Conservation (phyloP, 2,329 filamentous ascomycete species). For the Talaromyces sp. region DNA sequence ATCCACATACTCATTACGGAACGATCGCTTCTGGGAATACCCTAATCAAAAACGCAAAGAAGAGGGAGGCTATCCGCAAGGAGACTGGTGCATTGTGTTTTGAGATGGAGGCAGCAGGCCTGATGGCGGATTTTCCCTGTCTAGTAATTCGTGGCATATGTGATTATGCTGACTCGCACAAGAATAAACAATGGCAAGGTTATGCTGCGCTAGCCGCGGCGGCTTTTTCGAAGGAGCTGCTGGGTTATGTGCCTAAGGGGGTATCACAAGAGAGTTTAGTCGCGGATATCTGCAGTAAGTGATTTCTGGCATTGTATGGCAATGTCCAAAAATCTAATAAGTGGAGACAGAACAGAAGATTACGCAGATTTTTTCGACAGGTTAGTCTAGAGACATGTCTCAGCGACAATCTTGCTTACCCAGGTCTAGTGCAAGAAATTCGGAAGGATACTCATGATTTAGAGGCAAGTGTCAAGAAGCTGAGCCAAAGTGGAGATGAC, state of each 20-base stretch:
- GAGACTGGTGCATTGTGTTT: not conserved
- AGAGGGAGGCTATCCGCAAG: not conserved
- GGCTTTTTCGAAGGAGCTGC: not conserved
- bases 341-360: no score
- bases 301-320: no score
- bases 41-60: not conserved
- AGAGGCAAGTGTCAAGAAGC: not conserved
- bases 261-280: not conserved
- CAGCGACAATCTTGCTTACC: no score
- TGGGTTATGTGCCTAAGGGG: not conserved
- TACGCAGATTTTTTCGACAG: no score
- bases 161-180: constrained; percentile 19
- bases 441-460: no score
- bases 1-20: not conserved
- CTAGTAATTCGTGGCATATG: constrained; percentile 17
- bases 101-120: not conserved
- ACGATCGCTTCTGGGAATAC: not conserved
- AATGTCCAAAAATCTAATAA: no score
- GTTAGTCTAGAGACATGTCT: no score
- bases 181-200: constrained; percentile 19
- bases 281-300: not conserved
- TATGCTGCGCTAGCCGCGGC: constrained; percentile 17
- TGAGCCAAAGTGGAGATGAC: not conserved
- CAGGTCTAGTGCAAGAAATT: no score
- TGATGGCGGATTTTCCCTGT: not conserved